Base-by-base conservation (phyloP, 352 stramenopile genomes). In the Phytophthora pisi region DNA sequence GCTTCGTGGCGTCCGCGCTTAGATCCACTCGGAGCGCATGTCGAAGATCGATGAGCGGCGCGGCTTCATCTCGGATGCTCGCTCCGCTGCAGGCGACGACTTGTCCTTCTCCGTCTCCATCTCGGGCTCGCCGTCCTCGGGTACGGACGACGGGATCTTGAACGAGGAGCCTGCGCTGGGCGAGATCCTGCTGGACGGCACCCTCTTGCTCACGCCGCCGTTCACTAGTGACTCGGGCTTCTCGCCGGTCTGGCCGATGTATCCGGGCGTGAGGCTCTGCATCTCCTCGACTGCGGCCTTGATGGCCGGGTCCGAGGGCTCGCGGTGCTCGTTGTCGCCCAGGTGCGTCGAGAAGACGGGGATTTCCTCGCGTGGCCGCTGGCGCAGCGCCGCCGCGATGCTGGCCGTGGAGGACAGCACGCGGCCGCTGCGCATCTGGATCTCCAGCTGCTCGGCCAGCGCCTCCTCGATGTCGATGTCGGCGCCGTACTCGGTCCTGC, bases 21-120 rank as follows among this genome's bases (percentile, higher is more conserved):
- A 81, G 30, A 81, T 78, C 74, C 74, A 81, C 74, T 81, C 74
- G 1, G 67, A 77, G 23, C 66, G 67, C 63, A 77, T 75, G 64
- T 81, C 72, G 42, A 81, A 81, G 56, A 81, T 74, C 2, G 74
- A 81, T 28, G 74, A 81, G 4, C 74, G 74, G 20, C 74, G 74
- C 16, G 57, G 49, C 16, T 78, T 74, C 56, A 67, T 67, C 45
- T 75, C 70, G 0, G 66, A 72, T 23, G 47, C 46, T 64, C 57
- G 59, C 16, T 77, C 65, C 0, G 40, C 56, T 31, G 51, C 45
- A n/a, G 50, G 57, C 24, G 38, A 43, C 34, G 20, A 20, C 16
- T 57, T 66, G 36, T 67, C 57, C 59, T 68, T 75, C 5, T 45
- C 38, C 16, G 28, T 51, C 57, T 74, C 66, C 24, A 63, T 30